Evolutionary conservation across 2,329 filamentous ascomycete genomes (phyloP).

Genomic region (Dactylonectria estremocensis): DNA sequence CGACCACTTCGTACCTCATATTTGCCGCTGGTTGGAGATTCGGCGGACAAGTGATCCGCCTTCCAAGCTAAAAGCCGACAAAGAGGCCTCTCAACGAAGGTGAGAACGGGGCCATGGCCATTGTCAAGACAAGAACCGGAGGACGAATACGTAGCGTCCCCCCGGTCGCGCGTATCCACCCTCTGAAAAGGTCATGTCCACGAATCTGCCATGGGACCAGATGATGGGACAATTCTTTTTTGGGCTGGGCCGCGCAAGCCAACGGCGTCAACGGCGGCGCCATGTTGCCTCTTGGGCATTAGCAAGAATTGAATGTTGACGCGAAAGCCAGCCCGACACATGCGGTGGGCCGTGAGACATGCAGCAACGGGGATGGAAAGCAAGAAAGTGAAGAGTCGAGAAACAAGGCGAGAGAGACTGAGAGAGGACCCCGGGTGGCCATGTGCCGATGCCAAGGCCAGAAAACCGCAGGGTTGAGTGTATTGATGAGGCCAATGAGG

Average conservation of each 20-base stretch:
- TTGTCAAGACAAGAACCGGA: background rate
- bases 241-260: constrained; percentile 19
- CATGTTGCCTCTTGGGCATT: background rate
- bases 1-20: background rate
- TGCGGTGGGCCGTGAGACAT: background rate
- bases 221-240: background rate
- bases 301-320: constrained; percentile 8
- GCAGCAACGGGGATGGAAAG: background rate
- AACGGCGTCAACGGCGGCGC: constrained; percentile 12
- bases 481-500: background rate
- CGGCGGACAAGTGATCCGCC: background rate
- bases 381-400: background rate
- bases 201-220: background rate
- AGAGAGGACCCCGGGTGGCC: background rate
- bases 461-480: background rate
- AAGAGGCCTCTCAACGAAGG: background rate
- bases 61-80: background rate
- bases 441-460: constrained; percentile 1
- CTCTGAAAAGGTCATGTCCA: background rate
- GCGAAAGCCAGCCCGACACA: background rate
- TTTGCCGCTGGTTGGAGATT: background rate
- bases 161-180: constrained; percentile 3
- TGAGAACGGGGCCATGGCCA: background rate
- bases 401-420: background rate
- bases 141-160: background rate